Evolutionary conservation across 768 basidiomycete genomes (phyloP), one percentile per base, ranked within the genome.

Genomic region (Cystobasidium onofrii): DNA sequence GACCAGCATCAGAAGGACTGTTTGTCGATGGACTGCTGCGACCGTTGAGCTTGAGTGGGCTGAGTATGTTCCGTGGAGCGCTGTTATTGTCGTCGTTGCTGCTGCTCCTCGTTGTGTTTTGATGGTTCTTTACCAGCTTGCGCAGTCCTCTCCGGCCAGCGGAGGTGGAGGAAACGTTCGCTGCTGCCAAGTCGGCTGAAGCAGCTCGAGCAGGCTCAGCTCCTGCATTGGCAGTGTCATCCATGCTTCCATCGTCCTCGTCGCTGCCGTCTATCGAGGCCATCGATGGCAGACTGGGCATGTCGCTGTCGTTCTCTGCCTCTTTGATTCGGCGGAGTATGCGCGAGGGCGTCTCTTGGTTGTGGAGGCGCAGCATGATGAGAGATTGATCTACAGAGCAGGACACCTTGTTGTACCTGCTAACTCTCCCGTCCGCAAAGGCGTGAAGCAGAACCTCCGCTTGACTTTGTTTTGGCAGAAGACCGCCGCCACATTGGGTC

Each of bases 321-420:
- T 36, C 73, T 46, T 55, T 33, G 29, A 73, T 43, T 23, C 73
- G 61, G 13, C 41, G 25, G 23, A 64, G 52, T 1, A 73, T 62
- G 6, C 73, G 31, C 50, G 73, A 73, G 13, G 73, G 73, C 73
- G 73, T 73, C 50, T 73, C 73, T 36, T 64, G 63, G 25, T 60
- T 60, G 27, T 64, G 29, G 15, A 64, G 63, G 13, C 63, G 36
- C 25, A 64, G 43, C 63, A 64, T 64, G 25, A 3, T 39, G 31
- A 7, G 13, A n/a, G 55, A 23, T n/a, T 57, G 55, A 43, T 18
- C 41, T 7, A 43, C 41, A 9, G 41, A 20, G 39, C 39, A 39
- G 39, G 39, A 15, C 39, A 39, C 7, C 39, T 39, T 39, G 39
- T 39, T 6, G 15, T 6, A 6, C 6, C 7, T 39, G 39, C 39